Evolutionary conservation across 2,329 filamentous ascomycete genomes (phyloP).

Genomic region (Pseudopithomyces maydicus): DNA sequence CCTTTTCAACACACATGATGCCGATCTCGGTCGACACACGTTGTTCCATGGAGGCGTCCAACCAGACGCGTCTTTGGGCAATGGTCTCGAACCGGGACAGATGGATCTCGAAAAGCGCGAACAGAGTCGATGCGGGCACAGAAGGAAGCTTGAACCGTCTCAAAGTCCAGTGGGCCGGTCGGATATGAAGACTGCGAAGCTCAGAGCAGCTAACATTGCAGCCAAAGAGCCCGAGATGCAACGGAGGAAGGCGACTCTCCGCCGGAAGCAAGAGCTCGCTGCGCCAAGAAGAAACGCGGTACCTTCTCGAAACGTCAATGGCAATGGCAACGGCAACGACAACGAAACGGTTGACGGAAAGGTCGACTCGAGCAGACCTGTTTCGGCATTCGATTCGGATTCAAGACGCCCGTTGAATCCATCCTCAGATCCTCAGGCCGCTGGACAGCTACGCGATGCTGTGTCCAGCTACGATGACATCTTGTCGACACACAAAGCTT

Average conservation of each 20-base stretch:
- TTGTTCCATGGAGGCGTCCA: slow-evolving; percentile 30
- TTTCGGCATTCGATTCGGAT: not conserved
- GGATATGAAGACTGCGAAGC: not conserved
- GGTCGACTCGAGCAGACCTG: too few species aligned
- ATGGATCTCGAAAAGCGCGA: not conserved
- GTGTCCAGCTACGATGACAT: too few species aligned
- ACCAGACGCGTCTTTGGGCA: slow-evolving; percentile 24
- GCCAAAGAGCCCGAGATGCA: slow-evolving; percentile 12
- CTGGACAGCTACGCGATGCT: too few species aligned
- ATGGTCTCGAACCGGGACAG: slow-evolving; percentile 13
- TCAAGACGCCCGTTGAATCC: not conserved
- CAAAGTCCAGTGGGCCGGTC: not conserved
- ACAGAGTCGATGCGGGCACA: not conserved
- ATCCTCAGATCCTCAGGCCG: not conserved
- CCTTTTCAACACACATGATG: slow-evolving; percentile 1
- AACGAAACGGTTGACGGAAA: too few species aligned
- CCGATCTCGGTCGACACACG: slow-evolving; percentile 22
- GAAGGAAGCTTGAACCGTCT: not conserved
- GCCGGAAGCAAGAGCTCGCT: slow-evolving; percentile 8
- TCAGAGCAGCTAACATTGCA: slow-evolving; percentile 5
- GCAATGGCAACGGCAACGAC: too few species aligned
- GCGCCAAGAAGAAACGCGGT: not conserved
- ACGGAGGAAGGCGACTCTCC: slow-evolving; percentile 13
- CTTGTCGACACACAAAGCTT: too few species aligned
- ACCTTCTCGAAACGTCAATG: too few species aligned